Evolutionary conservation across 2,329 filamentous ascomycete species (phyloP).

Genomic region (Fusarium metavorans): DNA sequence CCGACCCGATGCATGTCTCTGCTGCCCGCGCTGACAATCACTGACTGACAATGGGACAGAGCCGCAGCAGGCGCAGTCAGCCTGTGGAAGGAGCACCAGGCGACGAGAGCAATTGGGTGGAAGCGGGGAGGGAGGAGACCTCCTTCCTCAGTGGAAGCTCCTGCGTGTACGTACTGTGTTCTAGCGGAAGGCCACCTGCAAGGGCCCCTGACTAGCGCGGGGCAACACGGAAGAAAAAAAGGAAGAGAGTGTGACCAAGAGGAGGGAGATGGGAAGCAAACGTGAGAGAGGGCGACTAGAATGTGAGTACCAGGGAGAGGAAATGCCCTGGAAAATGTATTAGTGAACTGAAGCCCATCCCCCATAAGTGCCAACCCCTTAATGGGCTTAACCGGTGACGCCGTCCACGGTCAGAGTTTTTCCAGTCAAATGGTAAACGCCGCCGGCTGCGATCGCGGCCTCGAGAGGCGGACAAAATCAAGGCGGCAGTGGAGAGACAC

Average conservation of each 20-base stretch:
- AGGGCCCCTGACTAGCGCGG: constrained; percentile 39
- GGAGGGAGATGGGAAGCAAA: background rate
- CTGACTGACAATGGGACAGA: constrained; percentile 4
- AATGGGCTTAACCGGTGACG: background rate
- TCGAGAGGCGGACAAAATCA: constrained; percentile 17
- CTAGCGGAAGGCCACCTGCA: constrained; percentile 36
- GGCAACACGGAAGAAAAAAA: constrained; percentile 10
- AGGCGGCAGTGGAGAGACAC: constrained; percentile 3
- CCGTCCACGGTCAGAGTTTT: constrained; percentile 10
- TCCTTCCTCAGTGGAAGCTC: background rate
- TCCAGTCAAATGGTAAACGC: constrained; percentile 16
- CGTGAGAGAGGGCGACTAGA: background rate
- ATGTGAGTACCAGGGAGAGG: background rate
- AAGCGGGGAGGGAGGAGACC: background rate
- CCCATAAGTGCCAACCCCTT: background rate
- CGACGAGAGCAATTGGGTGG: constrained; percentile 1
- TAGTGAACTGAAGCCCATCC: too few species aligned
- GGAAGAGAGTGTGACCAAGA: constrained; percentile 4
- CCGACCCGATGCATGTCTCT: constrained; percentile 8
- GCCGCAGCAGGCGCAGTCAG: constrained; percentile 18
- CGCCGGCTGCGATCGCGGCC: constrained; percentile 3
- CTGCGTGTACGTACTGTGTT: constrained; percentile 15
- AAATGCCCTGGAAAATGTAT: background rate
- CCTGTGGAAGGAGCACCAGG: background rate
- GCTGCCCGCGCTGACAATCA: background rate